Conservation (phyloP, 2,329 filamentous ascomycete genomes). For the Hypoxylon sp. region DNA sequence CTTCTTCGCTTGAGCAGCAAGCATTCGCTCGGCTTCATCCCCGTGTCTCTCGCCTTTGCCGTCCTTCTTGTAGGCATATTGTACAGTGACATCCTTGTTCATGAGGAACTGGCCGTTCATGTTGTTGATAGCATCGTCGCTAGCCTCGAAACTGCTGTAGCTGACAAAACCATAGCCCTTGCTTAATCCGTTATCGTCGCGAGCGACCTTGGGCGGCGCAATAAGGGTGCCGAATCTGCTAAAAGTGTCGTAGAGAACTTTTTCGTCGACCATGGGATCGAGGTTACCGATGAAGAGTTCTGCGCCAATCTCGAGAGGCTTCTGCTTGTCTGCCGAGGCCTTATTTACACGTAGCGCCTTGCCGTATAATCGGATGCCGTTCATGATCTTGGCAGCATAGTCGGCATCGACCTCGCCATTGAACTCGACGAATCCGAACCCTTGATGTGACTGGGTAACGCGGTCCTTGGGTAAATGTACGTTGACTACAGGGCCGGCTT, state of each 20-base stretch:
- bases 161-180: slow-evolving; percentile 98
- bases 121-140: slow-evolving; percentile 89
- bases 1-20: slow-evolving; percentile 92
- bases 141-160: slow-evolving; percentile 92
- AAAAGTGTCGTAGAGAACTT: slow-evolving; percentile 94
- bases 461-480: slow-evolving; percentile 98
- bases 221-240: slow-evolving; percentile 89
- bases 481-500: slow-evolving; percentile 96
- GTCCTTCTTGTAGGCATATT: slow-evolving; percentile 99
- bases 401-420: slow-evolving; percentile 95
- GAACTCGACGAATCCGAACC: slow-evolving; percentile 99
- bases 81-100: slow-evolving; percentile 95
- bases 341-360: slow-evolving; percentile 98
- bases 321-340: slow-evolving; percentile 90
- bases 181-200: slow-evolving; percentile 87
- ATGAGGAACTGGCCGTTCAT: slow-evolving; percentile 98
- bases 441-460: slow-evolving; percentile 95
- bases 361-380: slow-evolving; percentile 91
- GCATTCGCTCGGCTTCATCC: slow-evolving; percentile 90
- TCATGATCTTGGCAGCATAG: slow-evolving; percentile 97
- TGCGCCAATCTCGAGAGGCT: slow-evolving; percentile 91
- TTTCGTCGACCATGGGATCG: slow-evolving; percentile 94
- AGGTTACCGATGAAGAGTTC: slow-evolving; percentile 98
- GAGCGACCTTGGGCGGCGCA: slow-evolving; percentile 88
- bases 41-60: slow-evolving; percentile 97